Percentiles rank a stretch among this genome's conserved stretches.
Evolutionary conservation across 73 alveolate species (phyloP).

Genomic region (Tetrahymena thermophila): DNA sequence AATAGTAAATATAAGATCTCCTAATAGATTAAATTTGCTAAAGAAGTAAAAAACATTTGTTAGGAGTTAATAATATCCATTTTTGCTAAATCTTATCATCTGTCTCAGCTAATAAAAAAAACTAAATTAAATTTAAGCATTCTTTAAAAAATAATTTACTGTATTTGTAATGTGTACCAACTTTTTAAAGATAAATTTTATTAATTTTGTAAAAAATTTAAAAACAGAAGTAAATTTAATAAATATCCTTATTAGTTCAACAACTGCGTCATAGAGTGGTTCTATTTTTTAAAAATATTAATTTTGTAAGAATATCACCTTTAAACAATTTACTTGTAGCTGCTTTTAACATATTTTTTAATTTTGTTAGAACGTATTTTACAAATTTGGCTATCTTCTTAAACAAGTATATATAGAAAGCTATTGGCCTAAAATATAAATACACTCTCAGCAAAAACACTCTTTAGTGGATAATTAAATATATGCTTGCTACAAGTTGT

Average conservation of each 20-base stretch:
- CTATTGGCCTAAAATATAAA: not conserved
- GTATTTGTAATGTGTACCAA: not conserved
- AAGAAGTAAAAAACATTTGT: not conserved
- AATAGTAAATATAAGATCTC: not conserved
- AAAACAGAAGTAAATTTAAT: not conserved
- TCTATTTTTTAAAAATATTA: not conserved
- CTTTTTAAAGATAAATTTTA: not conserved
- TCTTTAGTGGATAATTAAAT: not conserved
- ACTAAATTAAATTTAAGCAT: not conserved
- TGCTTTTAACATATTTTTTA: not conserved
- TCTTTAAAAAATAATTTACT: not conserved
- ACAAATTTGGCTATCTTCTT: not conserved
- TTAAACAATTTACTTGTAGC: not conserved
- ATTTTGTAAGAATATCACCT: not conserved
- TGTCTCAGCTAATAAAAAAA: not conserved
- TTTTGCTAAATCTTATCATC: not conserved
- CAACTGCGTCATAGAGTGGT: not conserved
- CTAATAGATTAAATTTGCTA: not conserved
- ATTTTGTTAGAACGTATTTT: not conserved
- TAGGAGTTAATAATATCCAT: not conserved
- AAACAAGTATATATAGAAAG: not conserved
- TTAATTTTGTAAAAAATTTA: not conserved
- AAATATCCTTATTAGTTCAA: not conserved
- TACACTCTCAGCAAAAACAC: not conserved
- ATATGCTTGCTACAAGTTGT: not conserved